These are phyloP conservation scores for Penicillium sp. DNA, from an alignment of 2,329 filamentous ascomycete genomes.

Conservation along the genomic window DNA sequence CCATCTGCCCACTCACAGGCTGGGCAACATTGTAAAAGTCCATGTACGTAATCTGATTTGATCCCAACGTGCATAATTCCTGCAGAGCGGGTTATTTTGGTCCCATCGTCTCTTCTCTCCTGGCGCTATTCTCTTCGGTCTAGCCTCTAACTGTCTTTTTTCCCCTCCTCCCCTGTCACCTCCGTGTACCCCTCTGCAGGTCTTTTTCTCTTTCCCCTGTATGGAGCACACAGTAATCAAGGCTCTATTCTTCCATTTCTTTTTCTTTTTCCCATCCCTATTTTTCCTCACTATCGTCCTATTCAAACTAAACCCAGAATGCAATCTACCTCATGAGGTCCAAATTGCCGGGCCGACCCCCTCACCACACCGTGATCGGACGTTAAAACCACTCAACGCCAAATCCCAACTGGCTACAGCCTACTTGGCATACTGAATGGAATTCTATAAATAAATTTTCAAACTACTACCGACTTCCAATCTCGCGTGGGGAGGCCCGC, in stretches of 20 bases:
- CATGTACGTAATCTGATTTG: conserved; percentile 18
- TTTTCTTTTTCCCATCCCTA: background rate
- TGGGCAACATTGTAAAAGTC: conserved; percentile 7
- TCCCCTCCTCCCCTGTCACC: conserved; percentile 10
- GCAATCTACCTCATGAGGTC: background rate
- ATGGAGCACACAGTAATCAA: no score
- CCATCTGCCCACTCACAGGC: conserved; percentile 10
- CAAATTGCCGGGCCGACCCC: conserved; percentile 12
- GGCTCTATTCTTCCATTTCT: background rate
- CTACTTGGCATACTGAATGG: background rate
- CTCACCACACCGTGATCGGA: conserved; percentile 14
- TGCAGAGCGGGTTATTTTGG: conserved; percentile 27
- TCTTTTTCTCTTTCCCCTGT: conserved; percentile 1
- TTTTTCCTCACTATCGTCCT: background rate
- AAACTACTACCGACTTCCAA: background rate
- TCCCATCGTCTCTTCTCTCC: conserved; percentile 14
- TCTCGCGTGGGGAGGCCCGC: background rate
- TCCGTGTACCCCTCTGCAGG: conserved; percentile 24
- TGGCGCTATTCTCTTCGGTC: conserved; percentile 14
- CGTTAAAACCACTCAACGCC: background rate
- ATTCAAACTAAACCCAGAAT: background rate
- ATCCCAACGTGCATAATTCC: conserved; percentile 22
- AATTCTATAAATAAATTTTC: conserved; percentile 3
- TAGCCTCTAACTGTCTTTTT: conserved; percentile 6
- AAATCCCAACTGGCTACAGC: background rate